Evolutionary conservation across 345 rosid genomes (phyloP), one percentile per base, ranked within the genome.

Genomic region (Populus pruinosa): DNA sequence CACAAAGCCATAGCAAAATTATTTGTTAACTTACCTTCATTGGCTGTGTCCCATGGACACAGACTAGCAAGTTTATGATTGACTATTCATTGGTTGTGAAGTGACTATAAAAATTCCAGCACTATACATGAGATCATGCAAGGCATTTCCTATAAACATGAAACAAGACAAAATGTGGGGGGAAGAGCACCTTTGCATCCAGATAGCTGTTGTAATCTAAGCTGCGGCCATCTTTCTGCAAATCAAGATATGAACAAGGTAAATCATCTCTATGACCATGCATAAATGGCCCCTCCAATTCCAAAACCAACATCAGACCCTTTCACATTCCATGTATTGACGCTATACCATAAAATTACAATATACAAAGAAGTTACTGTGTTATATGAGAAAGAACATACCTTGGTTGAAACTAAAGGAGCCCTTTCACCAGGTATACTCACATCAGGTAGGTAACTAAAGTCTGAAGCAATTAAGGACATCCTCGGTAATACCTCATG

Each of bases 321-420:
- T 27, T 50, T 20, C 8, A 50, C 25, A 71, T 47, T 50, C 18
- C 17, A 59, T 39, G 33, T 2, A 49, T 17, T 47, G 41, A 38
- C n/a, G 53, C 25, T 14, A 13, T 12, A 73, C 13, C 67, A 59
- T 29, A 50, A 31, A 20, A 0, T 53, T 25, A 8, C 36, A 33
- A 72, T 17, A 73, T n/a, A 16, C 27, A 41, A 41, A 41, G 35
- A 36, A 73, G 67, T 10, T 6, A 21, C 5, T 10, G 2, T 29
- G 8, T 39, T 36, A 41, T 0, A 63, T 47, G 36, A 62, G 64
- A 67, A 47, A 62, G 17, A 63, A 39, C 33, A 47, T 76, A 91
- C 98, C 96, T 94, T 96, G 44, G 94, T 91, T 83, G 99, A 93
- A 69, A 96, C 98, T 82, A 96, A 75, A 65, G 99, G 99, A 81